phyloP scores from a whole-genome alignment of 768 basidiomycete species.

The Pulveroboletus sp. region DNA sequence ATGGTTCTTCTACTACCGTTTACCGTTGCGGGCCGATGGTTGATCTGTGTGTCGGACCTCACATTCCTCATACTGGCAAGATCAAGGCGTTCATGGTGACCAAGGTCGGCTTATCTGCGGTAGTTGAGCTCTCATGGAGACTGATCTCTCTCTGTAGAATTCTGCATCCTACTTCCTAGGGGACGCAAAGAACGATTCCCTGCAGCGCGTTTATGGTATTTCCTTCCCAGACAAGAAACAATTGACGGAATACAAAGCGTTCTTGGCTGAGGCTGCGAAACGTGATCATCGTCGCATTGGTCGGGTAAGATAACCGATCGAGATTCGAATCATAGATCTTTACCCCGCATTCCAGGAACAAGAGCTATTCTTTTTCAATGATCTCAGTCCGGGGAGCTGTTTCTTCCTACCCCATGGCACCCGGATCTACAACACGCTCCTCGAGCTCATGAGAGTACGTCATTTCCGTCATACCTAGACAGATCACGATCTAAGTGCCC shows the following conservation, averaged over 20 bases:
- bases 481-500: neutral
- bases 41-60: constrained; percentile 94
- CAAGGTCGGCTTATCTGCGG: constrained; percentile 51
- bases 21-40: constrained; percentile 99
- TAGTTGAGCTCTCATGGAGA: neutral
- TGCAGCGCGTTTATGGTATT: constrained; percentile 96
- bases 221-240: constrained; percentile 99
- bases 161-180: constrained; percentile 98
- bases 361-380: constrained; percentile 98
- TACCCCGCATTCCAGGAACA: constrained; percentile 58
- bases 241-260: constrained; percentile 88
- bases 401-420: constrained; percentile 99
- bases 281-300: constrained; percentile 97
- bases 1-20: constrained; percentile 94
- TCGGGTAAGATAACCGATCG: constrained; percentile 43
- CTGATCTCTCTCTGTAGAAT: constrained; percentile 51
- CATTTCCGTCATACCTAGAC: neutral
- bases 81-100: constrained; percentile 98
- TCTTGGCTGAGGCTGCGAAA: constrained; percentile 96
- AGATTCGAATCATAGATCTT: neutral
- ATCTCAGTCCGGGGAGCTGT: constrained; percentile 88
- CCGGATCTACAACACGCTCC: constrained; percentile 89
- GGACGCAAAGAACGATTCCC: constrained; percentile 85
- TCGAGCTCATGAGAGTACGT: constrained; percentile 86
- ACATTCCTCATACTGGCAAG: constrained; percentile 95